Evolutionary conservation across 192 early-diverging fungal species (phyloP).

Genomic region (Backusella parvicylindrica): DNA sequence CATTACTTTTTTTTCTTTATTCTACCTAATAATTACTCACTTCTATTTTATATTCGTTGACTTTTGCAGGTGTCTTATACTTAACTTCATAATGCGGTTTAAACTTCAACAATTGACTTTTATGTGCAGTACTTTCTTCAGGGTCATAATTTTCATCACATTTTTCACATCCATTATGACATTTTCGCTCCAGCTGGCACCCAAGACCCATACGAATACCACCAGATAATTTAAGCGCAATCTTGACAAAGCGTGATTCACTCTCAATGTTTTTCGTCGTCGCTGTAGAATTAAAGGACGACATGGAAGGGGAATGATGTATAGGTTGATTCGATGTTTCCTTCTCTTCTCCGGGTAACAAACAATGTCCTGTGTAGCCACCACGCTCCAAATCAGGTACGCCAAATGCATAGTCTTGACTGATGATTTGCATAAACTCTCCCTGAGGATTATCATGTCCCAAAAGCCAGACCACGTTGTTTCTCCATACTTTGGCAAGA

Average conservation of each 20-base stretch:
- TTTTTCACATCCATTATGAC: conserved; percentile 13
- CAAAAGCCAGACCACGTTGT: conserved; percentile 29
- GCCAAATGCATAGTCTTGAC: conserved; percentile 36
- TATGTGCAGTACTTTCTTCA: background rate
- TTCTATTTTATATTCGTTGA: conserved; percentile 7
- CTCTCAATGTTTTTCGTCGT: background rate
- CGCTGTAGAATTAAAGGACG: background rate
- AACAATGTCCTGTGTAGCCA: conserved; percentile 20
- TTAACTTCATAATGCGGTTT: conserved; percentile 41
- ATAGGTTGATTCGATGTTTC: background rate
- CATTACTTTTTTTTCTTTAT: background rate
- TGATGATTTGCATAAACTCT: conserved; percentile 41
- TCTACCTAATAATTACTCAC: conserved; percentile 12
- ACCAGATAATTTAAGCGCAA: conserved; percentile 34
- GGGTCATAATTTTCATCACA: conserved; percentile 16
- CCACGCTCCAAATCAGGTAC: conserved; percentile 41
- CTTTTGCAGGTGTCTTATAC: conserved; percentile 31
- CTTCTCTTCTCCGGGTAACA: conserved; percentile 1
- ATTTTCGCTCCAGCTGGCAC: conserved; percentile 36
- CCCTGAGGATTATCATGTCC: conserved; percentile 36
- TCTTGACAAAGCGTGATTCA: conserved; percentile 22
- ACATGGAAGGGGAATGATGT: background rate
- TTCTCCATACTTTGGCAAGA: conserved; percentile 35
- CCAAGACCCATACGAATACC: conserved; percentile 44
- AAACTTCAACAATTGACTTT: conserved; percentile 33